phyloP scores from a whole-genome alignment of 1,284 basidiomycete genomes.

The Sanguinoderma infundibulare region DNA sequence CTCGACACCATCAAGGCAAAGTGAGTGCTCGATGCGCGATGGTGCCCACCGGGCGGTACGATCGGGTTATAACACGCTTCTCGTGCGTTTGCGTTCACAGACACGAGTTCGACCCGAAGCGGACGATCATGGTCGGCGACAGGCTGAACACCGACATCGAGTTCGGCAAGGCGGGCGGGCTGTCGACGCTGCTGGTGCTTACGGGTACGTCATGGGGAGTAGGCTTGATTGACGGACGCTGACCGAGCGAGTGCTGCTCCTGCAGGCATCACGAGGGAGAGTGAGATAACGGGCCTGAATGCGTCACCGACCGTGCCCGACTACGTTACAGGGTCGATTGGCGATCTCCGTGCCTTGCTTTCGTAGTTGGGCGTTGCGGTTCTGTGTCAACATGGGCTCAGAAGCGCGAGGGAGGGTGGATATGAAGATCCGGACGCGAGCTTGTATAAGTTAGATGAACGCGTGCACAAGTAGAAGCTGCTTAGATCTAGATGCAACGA shows the following conservation, averaged over 20 bases:
- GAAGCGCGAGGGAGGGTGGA: not conserved
- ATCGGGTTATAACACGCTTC: not conserved
- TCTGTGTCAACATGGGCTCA: not conserved
- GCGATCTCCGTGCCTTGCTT: conserved; percentile 59
- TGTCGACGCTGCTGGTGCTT: conserved; percentile 89
- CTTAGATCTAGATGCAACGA: conserved; percentile 6
- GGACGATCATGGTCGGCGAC: conserved; percentile 96
- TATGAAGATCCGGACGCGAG: not conserved
- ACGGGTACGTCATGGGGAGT: conserved; percentile 65
- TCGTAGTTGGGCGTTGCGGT: conserved; percentile 10
- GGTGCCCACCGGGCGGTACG: not conserved
- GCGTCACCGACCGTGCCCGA: conserved; percentile 77
- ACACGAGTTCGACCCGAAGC: conserved; percentile 82
- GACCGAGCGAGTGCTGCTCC: not conserved
- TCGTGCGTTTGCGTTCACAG: conserved; percentile 43
- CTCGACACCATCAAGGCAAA: conserved; percentile 96
- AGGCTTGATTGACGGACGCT: not conserved
- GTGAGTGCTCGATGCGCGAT: conserved; percentile 58
- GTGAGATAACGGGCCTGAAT: conserved; percentile 74
- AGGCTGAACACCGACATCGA: conserved; percentile 94
- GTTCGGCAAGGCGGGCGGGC: conserved; percentile 87
- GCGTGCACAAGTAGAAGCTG: not conserved
- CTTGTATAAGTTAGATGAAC: conserved; percentile 8
- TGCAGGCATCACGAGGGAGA: conserved; percentile 73
- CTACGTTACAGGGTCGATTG: conserved; percentile 80